Base-by-base conservation (phyloP, 2,329 filamentous ascomycete genomes). In the Ascochyta koolunga region DNA sequence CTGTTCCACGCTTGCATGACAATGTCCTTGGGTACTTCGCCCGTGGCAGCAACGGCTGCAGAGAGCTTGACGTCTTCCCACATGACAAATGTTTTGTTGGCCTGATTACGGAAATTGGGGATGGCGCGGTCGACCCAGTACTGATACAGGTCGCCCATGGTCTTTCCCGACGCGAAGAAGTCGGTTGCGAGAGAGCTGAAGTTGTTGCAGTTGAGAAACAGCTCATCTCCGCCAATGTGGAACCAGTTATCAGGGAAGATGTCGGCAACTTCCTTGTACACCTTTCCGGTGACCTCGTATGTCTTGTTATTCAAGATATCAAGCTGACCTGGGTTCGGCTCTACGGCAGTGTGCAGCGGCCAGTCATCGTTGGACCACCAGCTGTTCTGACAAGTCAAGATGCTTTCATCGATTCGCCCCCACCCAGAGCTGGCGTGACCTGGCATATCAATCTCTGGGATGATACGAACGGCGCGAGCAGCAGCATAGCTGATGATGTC, bases 371-470 rank as follows among this genome's bases (percentile, higher is more conserved):
- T 86, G 32, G 81, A 83, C 83, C 83, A 86, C 83, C 83, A 86
- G 19, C 79, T 80, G 67, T 86, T 73, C 16, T 70, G 72, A 68
- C 83, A 86, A 11, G 84, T 78, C 24, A 85, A 75, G 50, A 87
- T 83, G 21, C 78, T 75, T 21, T 82, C 76, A 54, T 86, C 82
- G 6, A 86, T 75, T 55, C 83, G 82, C 48, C 81, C 76, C 82
- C 82, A 85, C 25, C 82, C 82, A 0, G 81, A 78, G 25, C 77
- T 75, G 5, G 82, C 79, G 65, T 86, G 84, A 40, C 83, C 82
- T 6, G 84, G 84, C 82, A 86, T 86, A 66, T 86, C 84, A 36
- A 86, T 79, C 62, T 86, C 84, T n/a, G 84, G 82, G 29, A 86
- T 76, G 50, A 86, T 76, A 49, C 84, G 82, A n/a, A 86, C 77